phyloP scores from a whole-genome alignment of 352 stramenopile species.

The Phytophthora pseudosyringae region DNA sequence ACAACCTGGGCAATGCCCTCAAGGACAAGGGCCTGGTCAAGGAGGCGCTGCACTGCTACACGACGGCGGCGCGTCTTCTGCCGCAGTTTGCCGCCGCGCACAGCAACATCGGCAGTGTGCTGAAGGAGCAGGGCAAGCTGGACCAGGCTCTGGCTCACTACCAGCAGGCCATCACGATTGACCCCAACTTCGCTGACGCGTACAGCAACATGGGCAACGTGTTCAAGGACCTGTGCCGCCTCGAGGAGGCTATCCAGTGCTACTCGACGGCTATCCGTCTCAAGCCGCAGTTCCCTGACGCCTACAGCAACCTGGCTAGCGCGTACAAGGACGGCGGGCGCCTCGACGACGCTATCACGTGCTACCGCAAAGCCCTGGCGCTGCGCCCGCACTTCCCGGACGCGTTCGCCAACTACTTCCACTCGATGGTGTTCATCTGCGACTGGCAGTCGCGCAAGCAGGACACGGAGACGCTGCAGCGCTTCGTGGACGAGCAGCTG shows the following conservation, averaged over 20 bases:
- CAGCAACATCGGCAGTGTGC: conserved; percentile 94
- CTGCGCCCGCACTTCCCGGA: conserved; percentile 92
- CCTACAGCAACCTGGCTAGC: conserved; percentile 92
- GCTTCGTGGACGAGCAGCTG: conserved; percentile 72
- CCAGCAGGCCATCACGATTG: conserved; percentile 93
- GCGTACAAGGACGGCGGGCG: conserved; percentile 93
- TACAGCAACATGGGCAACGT: conserved; percentile 96
- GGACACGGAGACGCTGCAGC: conserved; percentile 76
- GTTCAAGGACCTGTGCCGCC: conserved; percentile 91
- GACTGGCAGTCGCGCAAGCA: conserved; percentile 89
- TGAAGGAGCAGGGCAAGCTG: conserved; percentile 95
- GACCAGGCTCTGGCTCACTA: conserved; percentile 95
- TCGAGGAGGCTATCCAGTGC: conserved; percentile 91
- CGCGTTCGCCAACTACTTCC: conserved; percentile 93
- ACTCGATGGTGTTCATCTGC: conserved; percentile 93
- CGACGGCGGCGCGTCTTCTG: conserved; percentile 89
- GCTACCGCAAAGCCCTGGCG: conserved; percentile 92
- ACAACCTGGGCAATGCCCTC: conserved; percentile 94
- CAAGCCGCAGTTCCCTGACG: conserved; percentile 90
- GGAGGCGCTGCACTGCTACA: conserved; percentile 95
- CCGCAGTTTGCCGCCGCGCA: conserved; percentile 94
- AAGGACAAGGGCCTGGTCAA: conserved; percentile 93
- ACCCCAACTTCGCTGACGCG: conserved; percentile 91
- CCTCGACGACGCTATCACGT: conserved; percentile 91
- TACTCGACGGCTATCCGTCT: conserved; percentile 92